phyloP scores from a whole-genome alignment of 192 early-diverging fungal genomes.

The Spizellomyces sp. region DNA sequence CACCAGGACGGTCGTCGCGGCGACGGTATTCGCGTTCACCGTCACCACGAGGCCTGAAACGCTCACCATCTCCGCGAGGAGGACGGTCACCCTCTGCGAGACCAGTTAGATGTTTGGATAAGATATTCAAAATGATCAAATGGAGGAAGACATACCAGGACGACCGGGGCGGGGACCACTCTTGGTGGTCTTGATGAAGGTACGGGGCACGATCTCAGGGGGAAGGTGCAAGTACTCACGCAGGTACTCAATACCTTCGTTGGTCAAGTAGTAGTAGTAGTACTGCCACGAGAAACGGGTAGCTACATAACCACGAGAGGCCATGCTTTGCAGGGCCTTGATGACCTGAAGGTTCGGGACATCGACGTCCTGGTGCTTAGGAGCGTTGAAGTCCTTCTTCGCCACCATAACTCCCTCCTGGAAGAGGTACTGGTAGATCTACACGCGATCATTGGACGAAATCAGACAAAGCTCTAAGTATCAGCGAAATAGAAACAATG shows the following conservation, averaged over 20 bases:
- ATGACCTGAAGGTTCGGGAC: conserved; percentile 99
- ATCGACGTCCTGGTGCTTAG: conserved; percentile 94
- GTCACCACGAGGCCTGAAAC: conserved; percentile 30
- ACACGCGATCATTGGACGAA: conserved; percentile 58
- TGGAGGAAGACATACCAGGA: conserved; percentile 54
- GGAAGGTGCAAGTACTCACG: conserved; percentile 97
- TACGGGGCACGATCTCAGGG: conserved; percentile 93
- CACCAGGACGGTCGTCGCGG: conserved; percentile 68
- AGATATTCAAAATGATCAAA: background rate
- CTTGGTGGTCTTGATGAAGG: conserved; percentile 94
- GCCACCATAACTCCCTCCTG: conserved; percentile 97
- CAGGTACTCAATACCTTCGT: conserved; percentile 97
- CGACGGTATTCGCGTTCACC: conserved; percentile 77
- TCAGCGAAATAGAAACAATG: background rate
- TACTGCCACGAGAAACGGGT: conserved; percentile 99
- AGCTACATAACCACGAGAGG: conserved; percentile 91
- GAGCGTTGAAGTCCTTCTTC: conserved; percentile 97
- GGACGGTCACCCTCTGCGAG: conserved; percentile 70
- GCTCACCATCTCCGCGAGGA: conserved; percentile 63
- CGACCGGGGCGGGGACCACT: conserved; percentile 68
- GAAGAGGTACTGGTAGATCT: conserved; percentile 83
- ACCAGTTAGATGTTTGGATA: conserved; percentile 8
- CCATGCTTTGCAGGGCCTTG: conserved; percentile 97
- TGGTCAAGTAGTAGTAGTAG: conserved; percentile 99
- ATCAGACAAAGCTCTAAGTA: conserved; percentile 19